Base-by-base conservation (phyloP, 768 basidiomycete genomes). In the Lentinula sp. region DNA sequence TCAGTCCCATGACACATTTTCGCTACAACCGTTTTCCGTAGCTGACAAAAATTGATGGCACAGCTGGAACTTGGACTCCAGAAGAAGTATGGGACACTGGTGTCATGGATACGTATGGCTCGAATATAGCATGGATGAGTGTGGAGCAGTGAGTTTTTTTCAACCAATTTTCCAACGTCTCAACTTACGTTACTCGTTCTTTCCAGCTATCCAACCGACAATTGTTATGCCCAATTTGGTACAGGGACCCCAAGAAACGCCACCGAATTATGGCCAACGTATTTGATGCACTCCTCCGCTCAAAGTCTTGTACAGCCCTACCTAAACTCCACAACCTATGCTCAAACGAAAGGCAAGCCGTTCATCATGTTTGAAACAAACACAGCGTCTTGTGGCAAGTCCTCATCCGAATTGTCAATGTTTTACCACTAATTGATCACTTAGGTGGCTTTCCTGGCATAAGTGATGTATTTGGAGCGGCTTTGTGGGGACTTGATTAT, bases 221-320 rank as follows among this genome's bases (percentile, higher is more conserved):
- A 89, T 63, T 90, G 88, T 63, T 79, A 73, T 23, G 81, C 80
- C 5, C 69, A 74, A 59, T 86, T 74, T 57, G 75, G 74, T 5
- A 72, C 74, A 18, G 61, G 63, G 0, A 66, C 69, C 35, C 66
- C 71, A 37, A 64, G 64, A 45, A 71, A 77, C 61, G 80, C 80
- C 6, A 85, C 84, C 64, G 67, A 69, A 13, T 68, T 76, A 16
- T 83, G 91, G 67, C 70, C 79, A 1, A 62, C 66, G 9, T 92
- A 83, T 70, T 77, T 92, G 41, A 82, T 75, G 35, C 91, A 93
- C 68, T 73, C 78, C 2, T 72, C 81, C 7, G 81, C 81, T 3
- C 71, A 77, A 20, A 66, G 66, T 36, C 74, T 91, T 18, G 78
- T 85, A n/a, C 51, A 63, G 1, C 74, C 75, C 5, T 93, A 90